phyloP scores from a whole-genome alignment of 495 filamentous ascomycete species.

The Aspergillus avenaceus region DNA sequence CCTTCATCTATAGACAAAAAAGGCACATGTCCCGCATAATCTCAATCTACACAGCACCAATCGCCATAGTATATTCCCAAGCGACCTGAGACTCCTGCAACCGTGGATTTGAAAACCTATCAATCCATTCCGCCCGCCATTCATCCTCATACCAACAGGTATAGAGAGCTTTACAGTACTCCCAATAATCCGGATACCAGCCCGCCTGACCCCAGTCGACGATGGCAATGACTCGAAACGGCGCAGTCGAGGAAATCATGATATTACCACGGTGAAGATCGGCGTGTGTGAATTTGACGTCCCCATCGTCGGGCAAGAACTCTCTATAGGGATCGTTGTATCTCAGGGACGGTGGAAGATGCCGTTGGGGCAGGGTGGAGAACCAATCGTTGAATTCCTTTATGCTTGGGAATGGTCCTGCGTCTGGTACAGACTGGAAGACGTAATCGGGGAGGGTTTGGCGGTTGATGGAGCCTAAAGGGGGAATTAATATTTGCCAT shows the following conservation, averaged over 20 bases:
- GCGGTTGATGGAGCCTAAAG: constrained; percentile 27
- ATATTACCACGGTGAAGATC: constrained; percentile 42
- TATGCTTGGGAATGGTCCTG: constrained; percentile 36
- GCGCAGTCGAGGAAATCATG: constrained; percentile 27
- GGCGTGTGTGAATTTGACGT: constrained; percentile 36
- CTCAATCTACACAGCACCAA: constrained; percentile 28
- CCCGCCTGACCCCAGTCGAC: constrained; percentile 39
- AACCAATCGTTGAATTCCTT: constrained; percentile 45
- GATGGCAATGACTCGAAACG: constrained; percentile 26
- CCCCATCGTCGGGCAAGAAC: constrained; percentile 32
- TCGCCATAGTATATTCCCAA: constrained; percentile 23
- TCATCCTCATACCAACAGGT: constrained; percentile 24
- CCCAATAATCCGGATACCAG: constrained; percentile 44
- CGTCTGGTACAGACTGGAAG: constrained; percentile 20
- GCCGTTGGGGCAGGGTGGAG: constrained; percentile 19
- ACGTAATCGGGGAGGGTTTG: constrained; percentile 27
- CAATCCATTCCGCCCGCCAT: constrained; percentile 27
- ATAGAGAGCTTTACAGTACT: constrained; percentile 37
- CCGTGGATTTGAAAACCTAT: constrained; percentile 21
- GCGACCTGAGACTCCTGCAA: constrained; percentile 16
- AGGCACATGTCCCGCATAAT: too few relatives aligned
- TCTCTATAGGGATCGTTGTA: constrained; percentile 33
- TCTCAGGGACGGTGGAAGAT: constrained; percentile 21
- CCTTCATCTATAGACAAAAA: too few relatives aligned
- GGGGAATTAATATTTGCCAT: not conserved